These are phyloP conservation scores for Talaromyces trachyspermus DNA, from an alignment of 495 filamentous ascomycete species.

Conservation along the genomic window DNA sequence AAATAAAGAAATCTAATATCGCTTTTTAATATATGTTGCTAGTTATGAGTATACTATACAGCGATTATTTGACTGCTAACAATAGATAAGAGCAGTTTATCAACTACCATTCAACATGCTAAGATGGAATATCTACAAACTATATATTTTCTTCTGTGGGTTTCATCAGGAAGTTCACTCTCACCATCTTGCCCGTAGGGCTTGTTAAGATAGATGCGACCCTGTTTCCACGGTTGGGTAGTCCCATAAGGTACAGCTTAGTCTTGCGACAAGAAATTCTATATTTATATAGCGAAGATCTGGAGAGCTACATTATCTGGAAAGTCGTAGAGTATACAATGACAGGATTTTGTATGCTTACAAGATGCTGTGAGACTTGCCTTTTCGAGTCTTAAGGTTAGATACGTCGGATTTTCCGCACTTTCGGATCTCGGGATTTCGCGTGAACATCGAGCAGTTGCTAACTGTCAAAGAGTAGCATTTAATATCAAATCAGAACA, in stretches of 20 bases:
- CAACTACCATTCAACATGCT: constrained; percentile 9
- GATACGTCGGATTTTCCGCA: too few species aligned
- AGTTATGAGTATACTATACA: constrained; percentile 23
- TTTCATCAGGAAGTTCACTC: background rate
- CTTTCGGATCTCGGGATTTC: too few species aligned
- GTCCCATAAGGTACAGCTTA: background rate
- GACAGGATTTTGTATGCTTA: too few species aligned
- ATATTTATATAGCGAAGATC: too few species aligned
- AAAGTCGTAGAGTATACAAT: too few species aligned
- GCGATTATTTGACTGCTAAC: constrained; percentile 19
- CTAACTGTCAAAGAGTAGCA: too few species aligned
- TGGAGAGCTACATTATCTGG: too few species aligned
- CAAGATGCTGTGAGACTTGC: too few species aligned
- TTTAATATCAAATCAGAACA: too few species aligned
- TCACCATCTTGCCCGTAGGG: background rate
- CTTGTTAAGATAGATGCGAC: background rate
- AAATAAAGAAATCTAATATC: constrained; percentile 46
- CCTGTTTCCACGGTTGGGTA: background rate
- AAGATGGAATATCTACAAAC: constrained; percentile 7
- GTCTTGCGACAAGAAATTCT: background rate
- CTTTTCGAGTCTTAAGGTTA: too few species aligned
- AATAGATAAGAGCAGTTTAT: constrained; percentile 23
- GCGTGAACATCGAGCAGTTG: too few species aligned
- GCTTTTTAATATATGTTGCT: constrained; percentile 40
- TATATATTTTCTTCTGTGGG: background rate